These are phyloP conservation scores for Choiromyces venosus DNA, from an alignment of 495 filamentous ascomycete genomes.

Conservation along the genomic window DNA sequence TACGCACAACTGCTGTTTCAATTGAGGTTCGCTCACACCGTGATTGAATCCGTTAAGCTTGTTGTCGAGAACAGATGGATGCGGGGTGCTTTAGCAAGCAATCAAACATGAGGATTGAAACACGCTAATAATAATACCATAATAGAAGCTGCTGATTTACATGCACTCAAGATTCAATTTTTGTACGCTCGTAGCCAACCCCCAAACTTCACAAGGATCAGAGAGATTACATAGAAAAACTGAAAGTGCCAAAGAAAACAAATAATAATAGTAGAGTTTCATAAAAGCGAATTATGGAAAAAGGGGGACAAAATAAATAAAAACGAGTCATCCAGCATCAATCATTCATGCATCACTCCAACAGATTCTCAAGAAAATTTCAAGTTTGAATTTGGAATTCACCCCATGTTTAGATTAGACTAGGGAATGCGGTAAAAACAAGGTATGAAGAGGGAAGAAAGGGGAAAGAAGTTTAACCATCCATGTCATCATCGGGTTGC, in stretches of 20 bases:
- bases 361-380: not conserved
- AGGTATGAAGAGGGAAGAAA: not conserved
- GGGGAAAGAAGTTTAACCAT: constrained; percentile 21
- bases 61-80: not conserved
- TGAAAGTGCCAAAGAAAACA: not conserved
- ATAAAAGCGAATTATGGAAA: not conserved
- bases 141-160: not conserved
- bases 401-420: not conserved
- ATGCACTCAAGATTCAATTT: constrained; percentile 4
- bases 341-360: constrained; percentile 3
- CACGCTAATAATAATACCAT: not conserved
- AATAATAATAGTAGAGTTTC: not conserved
- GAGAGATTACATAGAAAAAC: not conserved
- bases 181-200: not conserved
- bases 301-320: not conserved
- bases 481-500: constrained; percentile 74
- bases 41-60: not conserved
- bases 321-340: not conserved
- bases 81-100: not conserved
- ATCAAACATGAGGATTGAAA: not conserved
- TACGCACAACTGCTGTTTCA: not conserved
- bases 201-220: not conserved
- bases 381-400: not conserved
- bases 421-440: not conserved
- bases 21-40: not conserved